Evolutionary conservation across 2,329 filamentous ascomycete genomes (phyloP).

Genomic region (Clarireedia paspali): DNA sequence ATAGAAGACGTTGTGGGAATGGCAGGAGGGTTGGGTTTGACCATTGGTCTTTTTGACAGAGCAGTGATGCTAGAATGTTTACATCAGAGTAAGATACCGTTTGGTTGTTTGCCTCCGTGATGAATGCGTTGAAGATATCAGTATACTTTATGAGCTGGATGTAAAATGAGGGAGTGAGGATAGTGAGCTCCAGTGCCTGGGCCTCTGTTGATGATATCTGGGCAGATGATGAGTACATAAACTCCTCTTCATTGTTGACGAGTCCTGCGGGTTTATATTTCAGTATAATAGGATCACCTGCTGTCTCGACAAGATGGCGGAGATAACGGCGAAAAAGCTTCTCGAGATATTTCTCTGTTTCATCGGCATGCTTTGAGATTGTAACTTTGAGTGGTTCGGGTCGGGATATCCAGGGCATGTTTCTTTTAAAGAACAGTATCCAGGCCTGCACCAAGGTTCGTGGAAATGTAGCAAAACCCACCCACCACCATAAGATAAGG

Average conservation of each 20-base stretch:
- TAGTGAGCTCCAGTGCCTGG: conserved; percentile 43
- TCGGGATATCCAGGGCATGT: conserved; percentile 56
- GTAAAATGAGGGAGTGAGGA: conserved; percentile 61
- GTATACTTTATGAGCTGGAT: conserved; percentile 56
- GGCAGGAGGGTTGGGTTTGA: not conserved
- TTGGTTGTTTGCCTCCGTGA: not conserved
- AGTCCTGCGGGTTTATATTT: conserved; percentile 48
- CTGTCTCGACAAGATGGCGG: conserved; percentile 40
- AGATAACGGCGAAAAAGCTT: conserved; percentile 41
- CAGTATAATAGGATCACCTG: conserved; percentile 38
- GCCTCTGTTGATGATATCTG: conserved; percentile 9
- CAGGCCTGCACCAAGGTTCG: conserved; percentile 55
- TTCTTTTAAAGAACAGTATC: conserved; percentile 46
- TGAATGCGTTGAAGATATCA: not conserved
- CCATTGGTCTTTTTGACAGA: not conserved
- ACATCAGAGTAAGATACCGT: not conserved
- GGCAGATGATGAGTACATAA: conserved; percentile 32
- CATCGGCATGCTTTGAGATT: conserved; percentile 45
- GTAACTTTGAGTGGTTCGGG: conserved; percentile 54
- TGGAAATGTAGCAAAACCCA: conserved; percentile 58
- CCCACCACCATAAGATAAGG: conserved; percentile 55
- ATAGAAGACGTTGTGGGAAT: not conserved
- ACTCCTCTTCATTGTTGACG: conserved; percentile 30
- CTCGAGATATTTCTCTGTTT: conserved; percentile 41
- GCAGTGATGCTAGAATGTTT: not conserved